phyloP scores from a whole-genome alignment of 768 basidiomycete species.

The Asterophora parasitica region DNA sequence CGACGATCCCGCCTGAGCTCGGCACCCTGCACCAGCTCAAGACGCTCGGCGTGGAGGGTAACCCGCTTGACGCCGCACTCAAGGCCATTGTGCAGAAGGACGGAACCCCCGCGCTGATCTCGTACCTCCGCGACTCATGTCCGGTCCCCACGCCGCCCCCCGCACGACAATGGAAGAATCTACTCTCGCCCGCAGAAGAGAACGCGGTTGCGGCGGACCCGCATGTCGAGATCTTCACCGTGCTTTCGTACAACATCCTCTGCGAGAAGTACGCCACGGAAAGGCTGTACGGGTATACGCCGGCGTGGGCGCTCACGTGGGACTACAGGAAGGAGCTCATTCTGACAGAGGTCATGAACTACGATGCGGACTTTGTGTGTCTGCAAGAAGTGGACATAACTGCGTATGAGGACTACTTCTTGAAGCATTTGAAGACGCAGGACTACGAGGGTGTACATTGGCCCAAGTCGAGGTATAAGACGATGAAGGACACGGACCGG shows the following conservation, averaged over 20 bases:
- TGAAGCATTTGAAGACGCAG: conserved; percentile 59
- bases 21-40: conserved; percentile 90
- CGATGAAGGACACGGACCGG: conserved; percentile 83
- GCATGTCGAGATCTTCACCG: conserved; percentile 68
- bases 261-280: conserved; percentile 89
- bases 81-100: conserved; percentile 88
- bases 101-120: conserved; percentile 85
- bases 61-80: conserved; percentile 76
- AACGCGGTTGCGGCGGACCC: conserved; percentile 60
- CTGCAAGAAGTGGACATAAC: conserved; percentile 93
- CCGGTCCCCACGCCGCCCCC: conserved; percentile 79
- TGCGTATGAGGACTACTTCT: conserved; percentile 90
- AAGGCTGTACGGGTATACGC: conserved; percentile 91
- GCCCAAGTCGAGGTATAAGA: conserved; percentile 90
- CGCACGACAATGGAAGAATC: conserved; percentile 69
- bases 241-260: conserved; percentile 91
- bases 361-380: conserved; percentile 87
- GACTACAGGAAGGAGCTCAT: conserved; percentile 88
- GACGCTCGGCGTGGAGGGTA: conserved; percentile 95
- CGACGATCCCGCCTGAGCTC: conserved; percentile 78
- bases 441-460: conserved; percentile 91
- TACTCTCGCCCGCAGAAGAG: conserved; percentile 53
- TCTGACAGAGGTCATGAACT: conserved; percentile 74
- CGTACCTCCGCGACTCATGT: conserved; percentile 91
- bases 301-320: conserved; percentile 96